Evolutionary conservation across 345 rosid species (phyloP).

Genomic region (Hibiscus trionum): DNA sequence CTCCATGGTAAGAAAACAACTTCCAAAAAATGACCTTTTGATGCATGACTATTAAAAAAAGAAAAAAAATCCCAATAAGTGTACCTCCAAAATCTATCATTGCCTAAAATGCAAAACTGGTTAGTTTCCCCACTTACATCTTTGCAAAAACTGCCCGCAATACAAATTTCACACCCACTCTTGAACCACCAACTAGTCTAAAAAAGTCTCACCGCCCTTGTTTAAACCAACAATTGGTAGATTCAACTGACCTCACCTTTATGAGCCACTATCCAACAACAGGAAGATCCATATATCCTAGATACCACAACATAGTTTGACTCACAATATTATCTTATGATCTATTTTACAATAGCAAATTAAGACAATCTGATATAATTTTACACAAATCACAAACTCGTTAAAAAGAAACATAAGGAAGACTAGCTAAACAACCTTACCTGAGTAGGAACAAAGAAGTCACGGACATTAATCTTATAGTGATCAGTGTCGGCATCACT

Average conservation of each 20-base stretch:
- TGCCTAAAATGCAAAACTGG: background rate
- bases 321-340: background rate
- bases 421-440: constrained; percentile 30
- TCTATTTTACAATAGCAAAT: background rate
- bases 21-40: background rate
- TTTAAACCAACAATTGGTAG: background rate
- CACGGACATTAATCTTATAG: constrained; percentile 75
- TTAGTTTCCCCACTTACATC: background rate
- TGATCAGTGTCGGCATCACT: constrained; percentile 26
- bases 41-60: background rate
- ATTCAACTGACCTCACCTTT: background rate
- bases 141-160: background rate
- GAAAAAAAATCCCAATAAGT: background rate
- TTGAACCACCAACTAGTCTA: background rate
- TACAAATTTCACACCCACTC: background rate
- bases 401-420: background rate
- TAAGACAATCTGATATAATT: background rate
- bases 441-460: constrained; percentile 84
- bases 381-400: background rate
- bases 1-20: background rate
- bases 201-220: background rate
- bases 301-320: background rate
- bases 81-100: background rate
- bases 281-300: background rate
- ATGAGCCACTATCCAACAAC: background rate